phyloP scores from a whole-genome alignment of 2,329 filamentous ascomycete species.

The Triangularia setosa region DNA sequence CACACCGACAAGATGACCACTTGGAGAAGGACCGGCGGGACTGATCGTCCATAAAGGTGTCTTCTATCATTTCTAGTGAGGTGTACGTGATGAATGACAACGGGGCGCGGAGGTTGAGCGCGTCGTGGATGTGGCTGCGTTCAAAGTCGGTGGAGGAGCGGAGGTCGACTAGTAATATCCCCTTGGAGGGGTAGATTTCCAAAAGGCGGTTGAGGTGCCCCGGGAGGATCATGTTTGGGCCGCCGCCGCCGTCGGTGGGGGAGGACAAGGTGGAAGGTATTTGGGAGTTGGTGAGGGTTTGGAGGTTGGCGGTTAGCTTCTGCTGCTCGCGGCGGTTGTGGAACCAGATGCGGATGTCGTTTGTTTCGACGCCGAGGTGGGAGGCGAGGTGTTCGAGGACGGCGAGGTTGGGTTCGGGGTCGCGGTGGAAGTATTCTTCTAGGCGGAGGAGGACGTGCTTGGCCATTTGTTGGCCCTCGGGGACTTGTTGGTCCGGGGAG shows the following conservation, averaged over 20 bases:
- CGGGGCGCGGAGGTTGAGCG: conserved; percentile 50
- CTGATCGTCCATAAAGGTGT: conserved; percentile 46
- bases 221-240: conserved; percentile 47
- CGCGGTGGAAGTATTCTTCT: conserved; percentile 49
- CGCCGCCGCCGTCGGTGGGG: conserved; percentile 32
- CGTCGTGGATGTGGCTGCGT: conserved; percentile 48
- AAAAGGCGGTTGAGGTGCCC: conserved; percentile 48
- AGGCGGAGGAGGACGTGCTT: conserved; percentile 47
- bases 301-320: conserved; percentile 42
- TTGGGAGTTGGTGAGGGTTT: conserved; percentile 42
- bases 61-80: conserved; percentile 48
- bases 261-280: conserved; percentile 28
- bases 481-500: conserved; percentile 32
- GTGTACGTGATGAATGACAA: conserved; percentile 46
- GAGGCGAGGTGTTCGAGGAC: conserved; percentile 53
- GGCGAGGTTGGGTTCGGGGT: conserved; percentile 46
- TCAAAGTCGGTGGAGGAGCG: conserved; percentile 45
- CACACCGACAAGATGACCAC: conserved; percentile 44
- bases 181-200: conserved; percentile 45
- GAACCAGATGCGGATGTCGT: conserved; percentile 52
- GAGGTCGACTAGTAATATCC: conserved; percentile 48
- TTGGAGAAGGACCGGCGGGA: conserved; percentile 44
- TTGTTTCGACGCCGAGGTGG: conserved; percentile 48
- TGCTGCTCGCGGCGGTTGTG: conserved; percentile 50
- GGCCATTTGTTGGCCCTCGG: conserved; percentile 44